A percentile compares a stretch with the other conserved stretches of the same genome.
Conservation (phyloP, 768 basidiomycete species). For the Termitomyces sp. region DNA sequence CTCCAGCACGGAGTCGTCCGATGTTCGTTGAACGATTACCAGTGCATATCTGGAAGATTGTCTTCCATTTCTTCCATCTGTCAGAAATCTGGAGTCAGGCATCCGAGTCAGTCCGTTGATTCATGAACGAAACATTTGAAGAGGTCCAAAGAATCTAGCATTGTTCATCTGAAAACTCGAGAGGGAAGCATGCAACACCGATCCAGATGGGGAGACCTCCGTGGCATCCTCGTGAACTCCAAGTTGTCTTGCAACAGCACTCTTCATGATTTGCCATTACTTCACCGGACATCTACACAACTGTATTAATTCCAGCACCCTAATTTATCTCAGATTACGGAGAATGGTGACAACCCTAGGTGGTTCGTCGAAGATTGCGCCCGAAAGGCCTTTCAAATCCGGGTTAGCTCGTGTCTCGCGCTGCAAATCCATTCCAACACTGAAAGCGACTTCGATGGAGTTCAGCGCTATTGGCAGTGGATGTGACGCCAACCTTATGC, state of each 20-base stretch:
- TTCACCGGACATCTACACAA: not conserved
- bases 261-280: not conserved
- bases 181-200: too few species aligned
- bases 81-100: not conserved
- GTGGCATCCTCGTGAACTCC: too few species aligned
- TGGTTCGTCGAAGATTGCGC: not conserved
- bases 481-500: not conserved
- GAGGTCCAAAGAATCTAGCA: not conserved
- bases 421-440: not conserved
- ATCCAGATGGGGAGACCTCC: not conserved
- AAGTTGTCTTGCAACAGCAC: not conserved
- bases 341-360: not conserved
- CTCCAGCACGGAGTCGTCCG: not conserved
- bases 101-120: not conserved
- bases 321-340: too few species aligned
- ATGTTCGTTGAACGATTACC: not conserved
- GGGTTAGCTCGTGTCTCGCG: not conserved
- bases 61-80: too few species aligned
- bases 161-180: not conserved
- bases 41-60: not conserved
- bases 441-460: not conserved
- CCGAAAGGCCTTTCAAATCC: not conserved
- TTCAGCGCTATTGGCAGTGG: not conserved
- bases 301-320: not conserved
- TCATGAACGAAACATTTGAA: not conserved